phyloP scores from a whole-genome alignment of 495 filamentous ascomycete genomes.

The Penicillium psychrofluorescens region DNA sequence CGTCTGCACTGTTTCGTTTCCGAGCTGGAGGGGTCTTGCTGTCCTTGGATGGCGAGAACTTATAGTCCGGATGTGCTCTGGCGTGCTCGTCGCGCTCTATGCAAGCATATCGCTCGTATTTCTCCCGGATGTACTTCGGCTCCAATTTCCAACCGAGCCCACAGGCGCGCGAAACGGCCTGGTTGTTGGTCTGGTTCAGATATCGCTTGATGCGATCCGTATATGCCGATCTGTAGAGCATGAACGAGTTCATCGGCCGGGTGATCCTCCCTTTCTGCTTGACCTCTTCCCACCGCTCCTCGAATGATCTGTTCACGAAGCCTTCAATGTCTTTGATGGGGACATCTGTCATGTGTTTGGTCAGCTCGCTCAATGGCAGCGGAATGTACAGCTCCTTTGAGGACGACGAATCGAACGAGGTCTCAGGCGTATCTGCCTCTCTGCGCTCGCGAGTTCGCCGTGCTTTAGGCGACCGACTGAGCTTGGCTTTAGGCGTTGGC shows the following conservation, averaged over 20 bases:
- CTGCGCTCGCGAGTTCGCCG: neutral
- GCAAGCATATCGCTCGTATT: slow-evolving; percentile 74
- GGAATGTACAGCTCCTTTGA: slow-evolving; percentile 1
- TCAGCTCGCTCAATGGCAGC: slow-evolving; percentile 71
- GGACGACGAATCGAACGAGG: neutral
- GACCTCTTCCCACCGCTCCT: slow-evolving; percentile 61
- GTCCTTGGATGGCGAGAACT: slow-evolving; percentile 80
- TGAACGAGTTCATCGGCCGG: slow-evolving; percentile 96
- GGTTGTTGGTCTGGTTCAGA: slow-evolving; percentile 86
- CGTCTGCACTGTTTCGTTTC: slow-evolving; percentile 19
- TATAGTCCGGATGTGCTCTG: slow-evolving; percentile 83
- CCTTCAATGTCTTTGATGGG: slow-evolving; percentile 72
- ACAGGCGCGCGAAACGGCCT: slow-evolving; percentile 78
- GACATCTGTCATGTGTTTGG: slow-evolving; percentile 54
- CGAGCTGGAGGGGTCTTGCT: slow-evolving; percentile 30
- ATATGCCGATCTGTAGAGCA: slow-evolving; percentile 93
- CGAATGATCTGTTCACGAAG: slow-evolving; percentile 67
- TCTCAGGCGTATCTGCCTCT: neutral
- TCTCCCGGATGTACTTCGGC: slow-evolving; percentile 57
- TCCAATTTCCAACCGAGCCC: slow-evolving; percentile 85
- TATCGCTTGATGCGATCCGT: slow-evolving; percentile 78
- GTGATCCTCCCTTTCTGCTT: slow-evolving; percentile 75
- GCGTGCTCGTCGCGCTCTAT: slow-evolving; percentile 83
- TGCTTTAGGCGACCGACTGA: neutral
- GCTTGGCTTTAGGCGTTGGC: slow-evolving; percentile 2